Evolutionary conservation across 352 stramenopile species (phyloP), one percentile per base, ranked within the genome.

Genomic region (Phytophthora lateralis): DNA sequence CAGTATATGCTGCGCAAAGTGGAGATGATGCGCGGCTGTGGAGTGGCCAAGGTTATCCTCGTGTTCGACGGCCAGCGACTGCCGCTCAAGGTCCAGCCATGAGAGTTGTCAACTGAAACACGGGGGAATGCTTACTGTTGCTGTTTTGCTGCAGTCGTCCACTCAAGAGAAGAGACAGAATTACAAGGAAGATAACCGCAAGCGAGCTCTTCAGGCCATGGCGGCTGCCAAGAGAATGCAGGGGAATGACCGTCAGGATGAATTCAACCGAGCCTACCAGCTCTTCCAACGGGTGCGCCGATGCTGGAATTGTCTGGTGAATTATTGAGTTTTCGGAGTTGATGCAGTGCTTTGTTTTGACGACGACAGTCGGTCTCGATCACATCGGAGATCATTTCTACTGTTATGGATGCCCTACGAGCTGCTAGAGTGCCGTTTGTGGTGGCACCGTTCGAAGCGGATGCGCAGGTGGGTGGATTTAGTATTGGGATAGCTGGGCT

Each of bases 51-150:
- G 35, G 69, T 89, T 34, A 73, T 89, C 15, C 72, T 91, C 24
- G 84, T 93, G 27, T 93, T 93, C 64, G 84, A 93, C 26, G 84
- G 84, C 34, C 78, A 93, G 55, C 73, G 80, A 18, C 58, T 93
- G 29, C 84, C 84, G 6, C 73, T 91, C 11, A 93, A 93, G 67
- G 82, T 89, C 30, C 29, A 18, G 18, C 14, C 10, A 30, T 9
- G 26, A 30, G 4, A 1, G 26, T 30, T 1, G 26, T 30, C 26
- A 8, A 30, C 26, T 6, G 26, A 30, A 30, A 4, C 26, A 30
- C 6, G 0, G 26, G 32, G 10, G 4, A 9, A n/a, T n/a, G 10
- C 32, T 38, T 8, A 38, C 32, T 38, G 10, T 38, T 38, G 1
- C 32, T n/a, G 14, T 41, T 41, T 39, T 39, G 12, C 34, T 61